A percentile compares a stretch with the other conserved stretches of the same genome.
Conservation (phyloP, 1,284 basidiomycete species). For the Uromyces viciae-fabae region DNA sequence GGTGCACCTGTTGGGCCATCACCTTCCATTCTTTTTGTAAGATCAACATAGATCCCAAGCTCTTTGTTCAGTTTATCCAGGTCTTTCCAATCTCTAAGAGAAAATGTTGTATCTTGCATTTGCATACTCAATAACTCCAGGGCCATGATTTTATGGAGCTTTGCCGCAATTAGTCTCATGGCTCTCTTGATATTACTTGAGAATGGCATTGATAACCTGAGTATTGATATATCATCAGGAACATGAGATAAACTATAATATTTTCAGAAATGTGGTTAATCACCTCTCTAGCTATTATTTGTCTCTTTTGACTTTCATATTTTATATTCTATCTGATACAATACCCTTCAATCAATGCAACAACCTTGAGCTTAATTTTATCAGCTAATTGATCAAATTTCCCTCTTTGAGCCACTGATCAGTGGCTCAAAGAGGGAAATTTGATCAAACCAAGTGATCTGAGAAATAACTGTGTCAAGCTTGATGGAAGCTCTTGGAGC, state of each 20-base stretch:
- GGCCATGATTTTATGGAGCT: not conserved
- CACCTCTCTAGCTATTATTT: not conserved
- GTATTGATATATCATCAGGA: not conserved
- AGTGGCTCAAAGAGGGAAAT: not conserved
- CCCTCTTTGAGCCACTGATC: not conserved
- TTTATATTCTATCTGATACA: conserved; percentile 4
- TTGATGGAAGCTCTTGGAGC: not conserved
- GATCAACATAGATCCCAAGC: not conserved
- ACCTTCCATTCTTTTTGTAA: not conserved
- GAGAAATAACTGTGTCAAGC: not conserved
- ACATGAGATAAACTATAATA: not conserved
- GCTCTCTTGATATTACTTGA: not conserved
- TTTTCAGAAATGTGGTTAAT: not conserved
- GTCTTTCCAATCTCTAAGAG: not conserved
- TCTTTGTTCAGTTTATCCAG: not conserved
- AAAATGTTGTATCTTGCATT: not conserved
- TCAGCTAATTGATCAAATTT: not conserved
- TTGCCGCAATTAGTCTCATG: not conserved
- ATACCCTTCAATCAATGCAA: conserved; percentile 7
- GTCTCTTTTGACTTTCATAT: conserved; percentile 14
- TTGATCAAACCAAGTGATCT: not conserved
- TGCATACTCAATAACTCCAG: not conserved
- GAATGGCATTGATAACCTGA: not conserved
- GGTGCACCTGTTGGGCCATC: not conserved
- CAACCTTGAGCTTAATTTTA: not conserved